Evolutionary conservation across 2,329 filamentous ascomycete genomes (phyloP).

Genomic region (Fusarium transvaalense): DNA sequence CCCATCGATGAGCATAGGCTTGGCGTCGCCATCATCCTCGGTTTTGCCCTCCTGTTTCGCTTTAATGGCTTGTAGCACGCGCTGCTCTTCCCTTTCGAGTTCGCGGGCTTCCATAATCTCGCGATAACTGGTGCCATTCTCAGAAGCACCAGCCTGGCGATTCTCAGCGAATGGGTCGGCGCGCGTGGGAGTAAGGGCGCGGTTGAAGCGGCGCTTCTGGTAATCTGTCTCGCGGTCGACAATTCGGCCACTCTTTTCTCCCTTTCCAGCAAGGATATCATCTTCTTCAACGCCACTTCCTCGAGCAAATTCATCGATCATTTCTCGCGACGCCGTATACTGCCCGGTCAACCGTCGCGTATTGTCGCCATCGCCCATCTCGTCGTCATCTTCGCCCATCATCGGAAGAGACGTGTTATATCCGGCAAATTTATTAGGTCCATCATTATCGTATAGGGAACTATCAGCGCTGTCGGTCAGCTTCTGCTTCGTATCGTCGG

Average conservation of each 20-base stretch:
- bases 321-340: slow-evolving; percentile 91
- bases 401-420: slow-evolving; percentile 92
- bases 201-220: slow-evolving; percentile 93
- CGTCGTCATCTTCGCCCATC: slow-evolving; percentile 81
- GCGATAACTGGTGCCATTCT: slow-evolving; percentile 84
- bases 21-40: slow-evolving; percentile 74
- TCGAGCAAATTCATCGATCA: slow-evolving; percentile 93
- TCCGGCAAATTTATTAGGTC: slow-evolving; percentile 83
- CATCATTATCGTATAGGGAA: slow-evolving; percentile 84
- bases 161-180: slow-evolving; percentile 88
- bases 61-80: slow-evolving; percentile 83
- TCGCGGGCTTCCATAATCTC: slow-evolving; percentile 93
- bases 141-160: slow-evolving; percentile 72
- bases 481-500: slow-evolving; percentile 91
- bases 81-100: slow-evolving; percentile 91
- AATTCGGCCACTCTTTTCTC: slow-evolving; percentile 91
- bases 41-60: slow-evolving; percentile 72
- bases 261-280: slow-evolving; percentile 83
- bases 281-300: slow-evolving; percentile 91
- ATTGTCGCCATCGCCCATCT: slow-evolving; percentile 79
- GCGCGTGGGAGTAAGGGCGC: slow-evolving; percentile 85
- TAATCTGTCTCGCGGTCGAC: slow-evolving; percentile 96
- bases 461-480: slow-evolving; percentile 91
- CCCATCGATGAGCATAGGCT: slow-evolving; percentile 79
- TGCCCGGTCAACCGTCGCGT: slow-evolving; percentile 88